Evolutionary conservation across 306 rosid genomes (phyloP), one percentile per base, ranked within the genome.

Genomic region (Cotoneaster glaucophyllus): DNA sequence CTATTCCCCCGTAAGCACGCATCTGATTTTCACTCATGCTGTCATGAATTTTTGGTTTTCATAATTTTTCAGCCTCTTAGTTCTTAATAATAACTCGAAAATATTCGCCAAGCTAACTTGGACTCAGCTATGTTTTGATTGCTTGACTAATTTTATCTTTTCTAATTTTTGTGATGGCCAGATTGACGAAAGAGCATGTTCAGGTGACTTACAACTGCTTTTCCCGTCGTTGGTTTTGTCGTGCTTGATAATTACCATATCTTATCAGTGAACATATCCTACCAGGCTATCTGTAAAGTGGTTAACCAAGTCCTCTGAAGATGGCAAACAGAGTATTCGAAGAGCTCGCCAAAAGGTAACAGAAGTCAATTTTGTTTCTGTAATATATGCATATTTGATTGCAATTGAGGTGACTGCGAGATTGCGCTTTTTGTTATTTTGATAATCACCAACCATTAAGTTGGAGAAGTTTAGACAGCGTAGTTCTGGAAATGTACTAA

Each of bases 181-280:
- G 99, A 61, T 90, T 95, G 88, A 95, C 97, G 70, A 89, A 92
- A 83, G 97, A 92, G 88, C 97, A 92, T 74, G 82, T 92, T 85
- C 96, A 88, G 97, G 98, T 92, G 79, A 63, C 69, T 56, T 53
- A 59, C 52, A 19, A 59, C 70, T 48, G 76, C 63, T 64, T 22
- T 82, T 28, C 29, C 41, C 34, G 26, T 69, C 67, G 59, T 50
- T 74, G 64, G 37, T 54, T 77, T 73, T 59, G 29, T 52, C 65
- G 3, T 65, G 50, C 26, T 56, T 25, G 54, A 58, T 25, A 18
- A 73, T 34, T 19, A 37, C 61, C 25, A 18, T 68, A 45, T 64
- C 80, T 34, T 79, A 76, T 69, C 26, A 34, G 37, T 83, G 74
- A 71, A 61, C 64, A 74, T 79, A 22, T 69, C 75, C 26, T 74